Evolutionary conservation across 2,329 filamentous ascomycete species (phyloP), one percentile per base, ranked within the genome.

Genomic region (Ilyonectria sp.): DNA sequence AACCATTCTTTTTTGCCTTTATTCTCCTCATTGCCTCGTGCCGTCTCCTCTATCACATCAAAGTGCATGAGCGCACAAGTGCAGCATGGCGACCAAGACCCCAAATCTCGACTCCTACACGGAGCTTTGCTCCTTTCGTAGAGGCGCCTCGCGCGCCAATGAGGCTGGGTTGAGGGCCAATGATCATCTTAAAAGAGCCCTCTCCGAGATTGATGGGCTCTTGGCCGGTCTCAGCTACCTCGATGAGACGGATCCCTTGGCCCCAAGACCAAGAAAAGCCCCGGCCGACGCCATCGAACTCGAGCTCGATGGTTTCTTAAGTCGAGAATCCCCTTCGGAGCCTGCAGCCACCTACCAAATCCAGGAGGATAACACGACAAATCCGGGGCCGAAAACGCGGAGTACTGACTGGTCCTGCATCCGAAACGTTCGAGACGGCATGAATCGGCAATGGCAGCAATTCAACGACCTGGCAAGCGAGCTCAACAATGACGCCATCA

Each of bases 151-250:
- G 1, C 68, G 62, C 19, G 23, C 63, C 0, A 26, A 60, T 29
- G 40, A 23, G 1, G 56, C 53, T 3, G 53, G 43, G 4, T 4
- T 10, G 6, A 50, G 58, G 35, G 53, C 67, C 31, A n/a, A n/a
- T 2, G 19, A n/a, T 9, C 61, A 69, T n/a, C 52, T 64, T 7
- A 23, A 52, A 2, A 60, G 17, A 3, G 65, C 63, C 3, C 61
- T 72, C 0, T 63, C 47, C 6, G 60, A 75, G 56, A 56, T 70
- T 0, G 65, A 74, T 10, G 73, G 72, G 0, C 33, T 75, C 10
- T 67, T 68, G 23, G 66, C 69, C 2, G 72, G 65, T 2, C 53
- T 74, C 3, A 53, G 44, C 1, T 69, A 63, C 9, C 35, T 72
- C 0, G 63, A 74, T 1, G 55, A 46, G n/a, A 58, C 55, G 0